phyloP scores from a whole-genome alignment of 139 green algal species.

The Parachlorella kessleri region DNA sequence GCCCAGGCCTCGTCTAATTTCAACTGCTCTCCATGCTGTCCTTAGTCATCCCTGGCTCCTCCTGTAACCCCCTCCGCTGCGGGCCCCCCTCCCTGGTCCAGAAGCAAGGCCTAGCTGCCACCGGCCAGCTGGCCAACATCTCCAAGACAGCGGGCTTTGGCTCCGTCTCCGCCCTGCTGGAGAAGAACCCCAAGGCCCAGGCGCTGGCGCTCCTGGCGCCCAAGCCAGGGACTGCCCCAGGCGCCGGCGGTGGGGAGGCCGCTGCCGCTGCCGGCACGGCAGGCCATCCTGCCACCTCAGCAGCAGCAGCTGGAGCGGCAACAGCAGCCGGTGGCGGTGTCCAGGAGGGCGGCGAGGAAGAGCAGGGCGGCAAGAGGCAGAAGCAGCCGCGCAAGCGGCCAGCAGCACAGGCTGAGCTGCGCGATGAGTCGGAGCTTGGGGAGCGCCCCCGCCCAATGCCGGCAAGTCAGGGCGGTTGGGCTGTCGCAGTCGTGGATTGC shows the following conservation, averaged over 20 bases:
- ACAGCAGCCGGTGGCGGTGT: neutral
- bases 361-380: neutral
- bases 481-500: neutral
- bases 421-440: constrained; percentile 18
- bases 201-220: neutral
- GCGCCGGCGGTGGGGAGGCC: neutral
- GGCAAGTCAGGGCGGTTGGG: neutral
- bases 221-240: neutral
- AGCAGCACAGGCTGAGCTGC: constrained; percentile 10
- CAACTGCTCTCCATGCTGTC: too few relatives aligned
- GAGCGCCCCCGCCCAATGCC: constrained; percentile 9
- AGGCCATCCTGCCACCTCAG: neutral
- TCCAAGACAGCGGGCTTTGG: constrained; percentile 50
- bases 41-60: neutral
- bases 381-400: neutral
- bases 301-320: neutral
- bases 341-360: neutral
- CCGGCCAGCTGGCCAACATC: constrained; percentile 51
- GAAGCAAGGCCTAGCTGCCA: constrained; percentile 53
- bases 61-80: neutral
- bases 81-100: constrained; percentile 14
- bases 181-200: constrained; percentile 53
- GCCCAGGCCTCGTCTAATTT: too few relatives aligned
- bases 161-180: constrained; percentile 51
- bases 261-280: neutral